A percentile compares a stretch with the other conserved stretches of the same genome.
Conservation (phyloP, 805 yeast species). For the Pichia exigua region DNA sequence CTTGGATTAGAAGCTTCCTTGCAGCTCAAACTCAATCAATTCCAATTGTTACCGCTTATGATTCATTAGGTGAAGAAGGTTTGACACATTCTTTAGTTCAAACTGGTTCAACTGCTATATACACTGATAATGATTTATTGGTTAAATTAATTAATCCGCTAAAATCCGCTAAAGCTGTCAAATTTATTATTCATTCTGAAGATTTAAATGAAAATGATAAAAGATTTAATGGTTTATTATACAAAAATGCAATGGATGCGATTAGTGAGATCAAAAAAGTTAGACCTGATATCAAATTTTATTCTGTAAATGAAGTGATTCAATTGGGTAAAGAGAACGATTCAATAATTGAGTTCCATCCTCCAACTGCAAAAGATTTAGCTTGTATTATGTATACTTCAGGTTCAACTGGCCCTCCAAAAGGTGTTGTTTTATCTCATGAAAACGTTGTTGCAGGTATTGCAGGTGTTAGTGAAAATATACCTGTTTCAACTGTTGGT, state of each 20-base stretch:
- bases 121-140: conserved; percentile 75
- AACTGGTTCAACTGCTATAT: conserved; percentile 71
- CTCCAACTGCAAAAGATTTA: conserved; percentile 50
- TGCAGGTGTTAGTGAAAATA: conserved; percentile 68
- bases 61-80: conserved; percentile 85
- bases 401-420: conserved; percentile 80
- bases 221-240: conserved; percentile 54
- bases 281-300: conserved; percentile 72
- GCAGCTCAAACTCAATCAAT: conserved; percentile 74
- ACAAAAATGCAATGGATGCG: conserved; percentile 49
- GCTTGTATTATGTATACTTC: conserved; percentile 84
- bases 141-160: conserved; percentile 64
- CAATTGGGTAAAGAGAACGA: conserved; percentile 52
- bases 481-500: conserved; percentile 43
- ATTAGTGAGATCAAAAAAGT: conserved; percentile 48
- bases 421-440: conserved; percentile 70
- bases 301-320: conserved; percentile 57
- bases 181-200: conserved; percentile 66
- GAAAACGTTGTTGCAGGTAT: conserved; percentile 72
- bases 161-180: conserved; percentile 49
- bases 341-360: conserved; percentile 29
- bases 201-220: conserved; percentile 52
- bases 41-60: conserved; percentile 93
- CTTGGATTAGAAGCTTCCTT: conserved; percentile 84
- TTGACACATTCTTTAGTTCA: conserved; percentile 78